A percentile compares a stretch with the other conserved stretches of the same genome.
Conservation (phyloP, 257 asterid species). For the Nicotiana paniculata region DNA sequence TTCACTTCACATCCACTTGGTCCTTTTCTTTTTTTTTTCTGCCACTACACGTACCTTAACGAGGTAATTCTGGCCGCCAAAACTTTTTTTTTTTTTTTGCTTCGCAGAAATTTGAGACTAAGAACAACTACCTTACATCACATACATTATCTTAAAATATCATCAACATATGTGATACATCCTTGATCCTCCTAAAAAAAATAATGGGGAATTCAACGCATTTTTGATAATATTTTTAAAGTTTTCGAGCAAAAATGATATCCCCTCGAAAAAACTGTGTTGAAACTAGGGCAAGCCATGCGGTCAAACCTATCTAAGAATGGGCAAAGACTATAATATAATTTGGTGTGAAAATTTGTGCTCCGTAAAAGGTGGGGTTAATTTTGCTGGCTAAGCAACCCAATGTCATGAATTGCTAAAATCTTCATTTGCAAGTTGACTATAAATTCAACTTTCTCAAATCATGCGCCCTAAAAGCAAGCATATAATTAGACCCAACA, state of each 20-base stretch:
- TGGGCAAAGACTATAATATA: neutral
- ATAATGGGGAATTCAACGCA: too few species aligned
- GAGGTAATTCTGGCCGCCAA: too few species aligned
- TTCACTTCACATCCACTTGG: too few species aligned
- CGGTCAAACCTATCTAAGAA: neutral
- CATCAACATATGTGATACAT: too few species aligned
- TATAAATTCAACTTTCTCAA: neutral
- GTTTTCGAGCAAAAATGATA: neutral
- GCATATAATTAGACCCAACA: neutral
- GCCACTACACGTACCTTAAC: too few species aligned
- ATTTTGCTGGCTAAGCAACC: conserved; percentile 4
- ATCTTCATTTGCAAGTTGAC: conserved; percentile 1
- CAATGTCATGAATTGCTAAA: neutral
- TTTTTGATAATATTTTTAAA: too few species aligned
- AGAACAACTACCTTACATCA: too few species aligned
- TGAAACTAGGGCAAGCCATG: neutral
- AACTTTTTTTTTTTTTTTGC: too few species aligned
- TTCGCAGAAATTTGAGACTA: too few species aligned
- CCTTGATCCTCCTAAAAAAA: too few species aligned
- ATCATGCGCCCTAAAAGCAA: conserved; percentile 2
- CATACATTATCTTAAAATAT: too few species aligned
- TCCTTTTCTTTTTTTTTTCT: too few species aligned
- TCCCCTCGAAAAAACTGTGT: neutral
- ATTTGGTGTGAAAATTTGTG: conserved; percentile 1
- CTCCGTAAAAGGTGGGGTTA: conserved; percentile 11